These are phyloP conservation scores for Boeremia lycopersici DNA, from an alignment of 2,329 filamentous ascomycete species.

Conservation along the genomic window DNA sequence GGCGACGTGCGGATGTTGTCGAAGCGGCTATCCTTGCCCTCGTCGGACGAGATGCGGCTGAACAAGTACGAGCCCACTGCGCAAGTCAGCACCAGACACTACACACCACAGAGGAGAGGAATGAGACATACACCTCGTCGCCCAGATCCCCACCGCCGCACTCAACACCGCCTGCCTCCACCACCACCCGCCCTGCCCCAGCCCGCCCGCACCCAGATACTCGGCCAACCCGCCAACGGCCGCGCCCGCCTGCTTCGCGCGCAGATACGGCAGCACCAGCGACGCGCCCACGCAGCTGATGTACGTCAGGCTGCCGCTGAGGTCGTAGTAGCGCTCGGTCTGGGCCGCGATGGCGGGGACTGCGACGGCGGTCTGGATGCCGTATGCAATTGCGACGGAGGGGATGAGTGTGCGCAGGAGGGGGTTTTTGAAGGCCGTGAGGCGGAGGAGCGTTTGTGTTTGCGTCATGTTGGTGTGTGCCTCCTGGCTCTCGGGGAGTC, in stretches of 20 bases:
- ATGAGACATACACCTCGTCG: conserved; percentile 58
- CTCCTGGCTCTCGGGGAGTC: too few relatives aligned
- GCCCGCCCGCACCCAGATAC: conserved; percentile 34
- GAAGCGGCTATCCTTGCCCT: conserved; percentile 66
- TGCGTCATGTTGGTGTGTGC: conserved; percentile 34
- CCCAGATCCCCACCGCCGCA: conserved; percentile 66
- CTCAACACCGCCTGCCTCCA: conserved; percentile 66
- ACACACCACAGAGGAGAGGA: too few relatives aligned
- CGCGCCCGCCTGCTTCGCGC: conserved; percentile 58
- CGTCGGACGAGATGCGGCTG: conserved; percentile 59
- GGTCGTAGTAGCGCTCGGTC: conserved; percentile 71
- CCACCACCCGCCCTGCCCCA: conserved; percentile 51
- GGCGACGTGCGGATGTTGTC: conserved; percentile 60
- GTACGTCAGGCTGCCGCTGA: conserved; percentile 70
- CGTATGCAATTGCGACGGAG: conserved; percentile 66
- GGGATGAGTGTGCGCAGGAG: conserved; percentile 68
- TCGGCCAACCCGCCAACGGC: conserved; percentile 45
- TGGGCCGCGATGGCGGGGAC: conserved; percentile 65
- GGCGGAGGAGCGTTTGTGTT: conserved; percentile 59
- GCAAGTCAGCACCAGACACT: not conserved
- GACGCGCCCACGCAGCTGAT: conserved; percentile 67
- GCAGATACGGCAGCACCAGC: conserved; percentile 65
- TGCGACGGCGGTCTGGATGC: conserved; percentile 66
- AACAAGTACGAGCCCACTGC: conserved; percentile 70
- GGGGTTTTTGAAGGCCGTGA: conserved; percentile 66